Evolutionary conservation across 257 asterid genomes (phyloP), one percentile per base, ranked within the genome.

Genomic region (Striga asiatica): DNA sequence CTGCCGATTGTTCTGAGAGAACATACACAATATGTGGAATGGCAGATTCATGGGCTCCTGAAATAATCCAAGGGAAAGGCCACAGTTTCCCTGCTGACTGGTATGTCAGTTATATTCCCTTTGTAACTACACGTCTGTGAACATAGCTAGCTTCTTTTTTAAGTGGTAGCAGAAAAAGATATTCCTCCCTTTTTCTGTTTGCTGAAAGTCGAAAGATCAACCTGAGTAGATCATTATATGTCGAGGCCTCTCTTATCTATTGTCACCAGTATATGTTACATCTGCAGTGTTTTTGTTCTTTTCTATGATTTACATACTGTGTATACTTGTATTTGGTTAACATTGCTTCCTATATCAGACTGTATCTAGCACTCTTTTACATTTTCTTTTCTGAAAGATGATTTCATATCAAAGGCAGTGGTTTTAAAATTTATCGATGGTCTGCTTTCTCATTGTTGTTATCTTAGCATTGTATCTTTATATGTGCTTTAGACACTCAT

Each of bases 81-180:
- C 96, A 89, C 45, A 80, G 93, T 65, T 83, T 85, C 66, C 84
- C 85, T 55, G 93, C 86, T 67, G 97, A 85, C 72, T 89, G 97
- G 97, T 89, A 85, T 39, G 74, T 51, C 34, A 60, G 67, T 66
- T 43, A 38, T 10, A 19, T 74, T 56, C 64, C 43, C 55, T 34
- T 43, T 46, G 43, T 67, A 29, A 60, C 37, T 59, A 31, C 51
- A 45, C 53, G 23, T 50, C 21, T 37, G 22, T 21, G 21, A 46
- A 8, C 20, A 45, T 13, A 4, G 18, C 9, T 18, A 13, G 19
- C 28, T 13, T 6, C 6, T 56, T 8, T n/a, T 25, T 34, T 39
- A 6, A 42, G 52, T 25, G 39, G 14, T 31, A 24, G n/a, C n/a
- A 10, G 18, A 6, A 18, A 54, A 39, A 11, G 10, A 32, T 34